phyloP scores from a whole-genome alignment of 2,329 filamentous ascomycete genomes.

The Ustulina deusta region DNA sequence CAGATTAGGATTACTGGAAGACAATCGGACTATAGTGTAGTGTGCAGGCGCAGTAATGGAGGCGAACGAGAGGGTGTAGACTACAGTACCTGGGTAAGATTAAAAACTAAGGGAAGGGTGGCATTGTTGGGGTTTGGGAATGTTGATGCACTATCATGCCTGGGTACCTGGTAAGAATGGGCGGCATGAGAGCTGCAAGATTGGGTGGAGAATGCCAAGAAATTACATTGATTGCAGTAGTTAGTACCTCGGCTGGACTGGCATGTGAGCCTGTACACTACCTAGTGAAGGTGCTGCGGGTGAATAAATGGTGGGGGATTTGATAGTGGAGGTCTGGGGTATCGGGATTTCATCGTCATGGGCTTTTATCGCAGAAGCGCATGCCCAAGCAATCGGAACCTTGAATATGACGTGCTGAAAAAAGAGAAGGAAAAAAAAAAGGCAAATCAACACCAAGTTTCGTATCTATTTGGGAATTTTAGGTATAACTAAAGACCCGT shows the following conservation, averaged over 20 bases:
- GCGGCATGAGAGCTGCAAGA: constrained; percentile 36
- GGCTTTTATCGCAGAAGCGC: too few relatives aligned
- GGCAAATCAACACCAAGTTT: too few relatives aligned
- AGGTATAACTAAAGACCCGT: too few relatives aligned
- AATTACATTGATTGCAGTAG: constrained; percentile 21
- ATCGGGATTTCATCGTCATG: constrained; percentile 1
- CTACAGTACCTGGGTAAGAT: not conserved
- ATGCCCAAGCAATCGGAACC: too few relatives aligned
- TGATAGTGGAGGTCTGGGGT: constrained; percentile 3
- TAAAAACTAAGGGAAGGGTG: not conserved
- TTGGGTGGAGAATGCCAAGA: constrained; percentile 25
- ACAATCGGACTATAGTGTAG: not conserved
- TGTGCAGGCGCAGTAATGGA: not conserved
- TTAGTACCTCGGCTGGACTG: constrained; percentile 6
- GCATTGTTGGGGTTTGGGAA: not conserved
- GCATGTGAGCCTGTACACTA: constrained; percentile 1
- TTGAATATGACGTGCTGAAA: too few relatives aligned
- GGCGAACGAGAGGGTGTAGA: not conserved
- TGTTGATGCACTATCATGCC: not conserved
- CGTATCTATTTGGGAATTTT: too few relatives aligned
- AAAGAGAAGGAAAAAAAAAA: too few relatives aligned
- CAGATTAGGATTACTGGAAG: constrained; percentile 6
- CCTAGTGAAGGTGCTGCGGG: not conserved
- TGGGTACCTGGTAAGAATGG: not conserved
- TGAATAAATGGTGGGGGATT: not conserved